Percentiles rank a stretch among this genome's conserved stretches.
Conservation (phyloP, 805 yeast species). For the Suhomyces emberorum region DNA sequence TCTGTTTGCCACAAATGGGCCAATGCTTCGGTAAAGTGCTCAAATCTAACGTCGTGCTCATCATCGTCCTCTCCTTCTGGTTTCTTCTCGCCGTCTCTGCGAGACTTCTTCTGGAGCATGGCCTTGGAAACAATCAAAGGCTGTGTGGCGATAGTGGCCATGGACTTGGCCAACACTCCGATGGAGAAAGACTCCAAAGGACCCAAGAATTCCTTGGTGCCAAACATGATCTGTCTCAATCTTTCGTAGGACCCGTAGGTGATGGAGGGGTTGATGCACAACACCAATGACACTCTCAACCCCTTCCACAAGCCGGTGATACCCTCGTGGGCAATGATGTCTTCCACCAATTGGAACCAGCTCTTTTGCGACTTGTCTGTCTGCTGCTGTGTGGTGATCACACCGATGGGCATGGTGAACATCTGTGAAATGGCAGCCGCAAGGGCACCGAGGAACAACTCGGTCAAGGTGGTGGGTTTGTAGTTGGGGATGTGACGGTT, state of each 20-base stretch:
- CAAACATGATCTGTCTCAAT: constrained; percentile 51
- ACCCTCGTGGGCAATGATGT: constrained; percentile 62
- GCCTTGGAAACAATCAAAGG: constrained; percentile 85
- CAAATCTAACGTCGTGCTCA: constrained; percentile 44
- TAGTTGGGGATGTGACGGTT: constrained; percentile 34
- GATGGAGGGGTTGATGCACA: constrained; percentile 81
- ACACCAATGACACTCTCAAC: constrained; percentile 70
- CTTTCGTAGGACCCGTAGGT: constrained; percentile 81
- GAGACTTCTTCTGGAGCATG: constrained; percentile 58
- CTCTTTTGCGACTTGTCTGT: constrained; percentile 42
- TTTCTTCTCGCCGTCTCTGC: constrained; percentile 10
- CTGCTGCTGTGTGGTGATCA: constrained; percentile 62
- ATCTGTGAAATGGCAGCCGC: constrained; percentile 83
- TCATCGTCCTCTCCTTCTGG: constrained; percentile 25
- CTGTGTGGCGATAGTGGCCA: constrained; percentile 79
- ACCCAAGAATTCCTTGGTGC: constrained; percentile 41
- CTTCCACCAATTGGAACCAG: constrained; percentile 34
- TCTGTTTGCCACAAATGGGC: constrained; percentile 59
- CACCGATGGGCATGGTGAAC: constrained; percentile 78
- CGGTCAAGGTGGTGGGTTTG: constrained; percentile 56
- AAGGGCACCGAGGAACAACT: constrained; percentile 68
- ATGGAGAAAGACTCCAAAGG: constrained; percentile 65
- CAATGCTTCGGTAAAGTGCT: constrained; percentile 62
- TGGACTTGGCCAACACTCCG: constrained; percentile 77
- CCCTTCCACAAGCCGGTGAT: constrained; percentile 78